Evolutionary conservation across 169 alveolate genomes (phyloP).

Genomic region (Plasmodium falciparum): DNA sequence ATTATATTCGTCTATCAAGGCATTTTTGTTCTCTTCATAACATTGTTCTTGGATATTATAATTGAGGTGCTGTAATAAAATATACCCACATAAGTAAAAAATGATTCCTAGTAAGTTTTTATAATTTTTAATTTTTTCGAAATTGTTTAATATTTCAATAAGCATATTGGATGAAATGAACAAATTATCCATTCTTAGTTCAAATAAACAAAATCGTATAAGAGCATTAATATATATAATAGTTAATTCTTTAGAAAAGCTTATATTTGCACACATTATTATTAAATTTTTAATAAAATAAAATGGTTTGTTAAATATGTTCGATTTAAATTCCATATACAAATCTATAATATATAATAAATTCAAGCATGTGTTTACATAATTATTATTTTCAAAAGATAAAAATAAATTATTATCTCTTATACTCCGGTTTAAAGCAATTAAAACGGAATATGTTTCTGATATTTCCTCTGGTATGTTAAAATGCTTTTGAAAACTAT

Average conservation of each 20-base stretch:
- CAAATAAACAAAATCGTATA: conserved; percentile 65
- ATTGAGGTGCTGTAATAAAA: conserved; percentile 27
- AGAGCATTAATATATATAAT: conserved; percentile 42
- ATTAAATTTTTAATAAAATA: conserved; percentile 71
- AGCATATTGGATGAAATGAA: conserved; percentile 43
- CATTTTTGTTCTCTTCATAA: conserved; percentile 16
- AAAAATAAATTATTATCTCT: conserved; percentile 2
- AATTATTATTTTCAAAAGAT: conserved; percentile 26
- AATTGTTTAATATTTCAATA: conserved; percentile 42
- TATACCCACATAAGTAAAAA: conserved; percentile 58
- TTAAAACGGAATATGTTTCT: conserved; percentile 35
- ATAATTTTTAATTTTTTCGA: conserved; percentile 53
- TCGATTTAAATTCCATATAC: conserved; percentile 62
- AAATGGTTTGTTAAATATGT: conserved; percentile 32
- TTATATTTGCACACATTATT: conserved; percentile 57
- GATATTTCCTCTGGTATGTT: conserved; percentile 28
- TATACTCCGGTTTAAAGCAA: conserved; percentile 27
- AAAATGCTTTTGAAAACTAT: conserved; percentile 32
- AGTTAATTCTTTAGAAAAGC: conserved; percentile 34
- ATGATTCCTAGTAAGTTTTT: conserved; percentile 47
- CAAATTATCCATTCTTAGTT: conserved; percentile 51
- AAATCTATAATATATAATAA: conserved; percentile 64
- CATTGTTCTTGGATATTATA: neutral
- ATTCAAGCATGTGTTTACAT: conserved; percentile 39
- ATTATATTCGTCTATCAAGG: conserved; percentile 25